Conservation (phyloP, 2,329 filamentous ascomycete genomes). For the Colletotrichum noveboracense region DNA sequence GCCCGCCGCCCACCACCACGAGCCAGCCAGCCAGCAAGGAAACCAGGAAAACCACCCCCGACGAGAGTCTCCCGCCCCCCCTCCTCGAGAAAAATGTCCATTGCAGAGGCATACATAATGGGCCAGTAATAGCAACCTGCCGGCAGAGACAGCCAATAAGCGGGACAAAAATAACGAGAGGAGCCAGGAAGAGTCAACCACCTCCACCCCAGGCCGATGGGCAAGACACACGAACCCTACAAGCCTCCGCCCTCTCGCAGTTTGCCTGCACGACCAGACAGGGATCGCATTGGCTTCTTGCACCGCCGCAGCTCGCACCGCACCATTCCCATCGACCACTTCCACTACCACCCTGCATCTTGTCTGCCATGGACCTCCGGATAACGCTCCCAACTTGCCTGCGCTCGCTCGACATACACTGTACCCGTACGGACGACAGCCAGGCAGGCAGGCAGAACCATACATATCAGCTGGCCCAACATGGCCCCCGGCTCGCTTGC, state of each 20-base stretch:
- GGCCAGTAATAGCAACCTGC: conserved; percentile 18
- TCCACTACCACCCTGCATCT: neutral
- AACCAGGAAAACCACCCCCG: neutral
- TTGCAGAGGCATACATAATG: neutral
- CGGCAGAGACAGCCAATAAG: neutral
- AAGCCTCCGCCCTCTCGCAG: conserved; percentile 10
- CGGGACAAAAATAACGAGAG: conserved; percentile 4
- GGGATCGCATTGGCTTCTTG: conserved; percentile 7
- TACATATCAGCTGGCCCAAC: conserved; percentile 8
- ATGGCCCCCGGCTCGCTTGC: conserved; percentile 16
- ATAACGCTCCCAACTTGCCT: neutral
- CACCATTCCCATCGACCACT: neutral
- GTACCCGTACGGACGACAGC: neutral
- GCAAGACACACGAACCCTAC: conserved; percentile 6
- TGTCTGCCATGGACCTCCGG: neutral
- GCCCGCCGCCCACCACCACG: neutral
- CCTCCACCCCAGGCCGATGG: neutral
- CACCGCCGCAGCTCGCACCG: conserved; percentile 20
- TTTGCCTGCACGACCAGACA: conserved; percentile 17
- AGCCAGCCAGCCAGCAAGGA: neutral
- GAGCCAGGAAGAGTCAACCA: neutral
- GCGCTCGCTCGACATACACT: neutral
- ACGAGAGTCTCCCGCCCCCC: conserved; percentile 2
- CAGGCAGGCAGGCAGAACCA: neutral
- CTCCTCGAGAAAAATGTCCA: neutral